Evolutionary conservation across 208 protist species (phyloP).

Genomic region (Borovskyia barvae): DNA sequence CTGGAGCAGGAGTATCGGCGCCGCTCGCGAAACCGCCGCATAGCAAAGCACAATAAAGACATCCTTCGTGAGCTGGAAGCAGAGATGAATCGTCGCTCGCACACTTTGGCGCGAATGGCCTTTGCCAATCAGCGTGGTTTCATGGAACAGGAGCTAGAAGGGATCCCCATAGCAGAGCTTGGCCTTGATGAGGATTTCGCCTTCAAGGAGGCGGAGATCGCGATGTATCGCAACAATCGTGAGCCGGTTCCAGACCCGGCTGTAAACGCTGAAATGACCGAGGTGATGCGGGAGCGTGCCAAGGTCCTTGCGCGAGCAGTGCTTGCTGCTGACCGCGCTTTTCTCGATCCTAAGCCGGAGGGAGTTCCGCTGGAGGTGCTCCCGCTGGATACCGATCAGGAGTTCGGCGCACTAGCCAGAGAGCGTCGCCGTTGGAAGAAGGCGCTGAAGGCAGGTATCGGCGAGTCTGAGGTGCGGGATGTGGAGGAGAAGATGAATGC

Average conservation of each 20-base stretch:
- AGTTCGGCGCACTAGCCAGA: slow-evolving; percentile 53
- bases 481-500: slow-evolving; percentile 76
- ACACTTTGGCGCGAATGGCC: slow-evolving; percentile 61
- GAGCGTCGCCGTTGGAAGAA: slow-evolving; percentile 67
- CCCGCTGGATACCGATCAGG: slow-evolving; percentile 61
- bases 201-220: slow-evolving; percentile 77
- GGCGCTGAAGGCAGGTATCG: slow-evolving; percentile 33
- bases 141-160: slow-evolving; percentile 71
- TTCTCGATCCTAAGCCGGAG: slow-evolving; percentile 71
- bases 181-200: slow-evolving; percentile 74
- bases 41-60: slow-evolving; percentile 57
- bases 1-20: slow-evolving; percentile 78
- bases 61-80: slow-evolving; percentile 60
- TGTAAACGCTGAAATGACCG: slow-evolving; percentile 34
- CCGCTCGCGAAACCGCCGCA: slow-evolving; percentile 47
- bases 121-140: slow-evolving; percentile 70
- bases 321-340: slow-evolving; percentile 62
- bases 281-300: slow-evolving; percentile 46
- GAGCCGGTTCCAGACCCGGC: slow-evolving; percentile 9
- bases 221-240: slow-evolving; percentile 50
- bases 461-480: slow-evolving; percentile 38
- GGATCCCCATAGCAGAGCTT: slow-evolving; percentile 63
- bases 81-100: slow-evolving; percentile 71
- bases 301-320: slow-evolving; percentile 54
- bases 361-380: slow-evolving; percentile 76